These are phyloP conservation scores for Suillus fuscotomentosus DNA, from an alignment of 768 basidiomycete genomes.

Conservation along the genomic window DNA sequence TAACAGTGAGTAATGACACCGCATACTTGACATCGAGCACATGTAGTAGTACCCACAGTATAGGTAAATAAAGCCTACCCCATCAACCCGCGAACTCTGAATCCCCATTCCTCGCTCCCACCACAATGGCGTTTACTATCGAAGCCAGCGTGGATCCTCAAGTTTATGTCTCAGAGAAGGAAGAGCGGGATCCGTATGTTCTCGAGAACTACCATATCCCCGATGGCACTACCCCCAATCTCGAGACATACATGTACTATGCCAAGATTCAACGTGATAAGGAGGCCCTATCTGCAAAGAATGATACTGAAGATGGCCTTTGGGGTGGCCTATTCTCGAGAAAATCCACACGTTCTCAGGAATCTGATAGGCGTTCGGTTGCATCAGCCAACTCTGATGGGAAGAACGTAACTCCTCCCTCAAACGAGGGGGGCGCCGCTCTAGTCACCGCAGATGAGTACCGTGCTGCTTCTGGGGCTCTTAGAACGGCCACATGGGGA, in stretches of 20 bases:
- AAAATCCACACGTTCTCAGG: not conserved
- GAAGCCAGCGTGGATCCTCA: constrained; percentile 17
- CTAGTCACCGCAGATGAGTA: constrained; percentile 33
- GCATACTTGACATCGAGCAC: not conserved
- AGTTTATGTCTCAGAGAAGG: constrained; percentile 8
- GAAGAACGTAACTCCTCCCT: constrained; percentile 2
- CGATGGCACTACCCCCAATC: constrained; percentile 24
- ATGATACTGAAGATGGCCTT: not conserved
- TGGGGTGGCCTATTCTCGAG: not conserved
- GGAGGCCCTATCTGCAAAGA: constrained; percentile 15
- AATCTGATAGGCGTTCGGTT: not conserved
- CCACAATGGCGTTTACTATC: constrained; percentile 20
- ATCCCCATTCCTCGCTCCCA: not conserved
- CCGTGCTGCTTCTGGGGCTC: constrained; percentile 42
- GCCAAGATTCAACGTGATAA: constrained; percentile 29
- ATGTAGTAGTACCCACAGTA: not conserved
- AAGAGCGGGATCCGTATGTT: not conserved
- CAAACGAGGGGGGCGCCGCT: constrained; percentile 10
- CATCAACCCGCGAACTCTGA: not conserved
- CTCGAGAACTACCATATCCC: constrained; percentile 20
- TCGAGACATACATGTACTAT: constrained; percentile 31
- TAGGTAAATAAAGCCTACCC: not conserved
- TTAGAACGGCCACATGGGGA: constrained; percentile 51
- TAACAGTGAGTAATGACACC: not conserved
- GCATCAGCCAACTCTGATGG: not conserved